These are phyloP conservation scores for Phyllostachys edulis DNA, from an alignment of 176 grass and related monocot species.

Conservation along the genomic window DNA sequence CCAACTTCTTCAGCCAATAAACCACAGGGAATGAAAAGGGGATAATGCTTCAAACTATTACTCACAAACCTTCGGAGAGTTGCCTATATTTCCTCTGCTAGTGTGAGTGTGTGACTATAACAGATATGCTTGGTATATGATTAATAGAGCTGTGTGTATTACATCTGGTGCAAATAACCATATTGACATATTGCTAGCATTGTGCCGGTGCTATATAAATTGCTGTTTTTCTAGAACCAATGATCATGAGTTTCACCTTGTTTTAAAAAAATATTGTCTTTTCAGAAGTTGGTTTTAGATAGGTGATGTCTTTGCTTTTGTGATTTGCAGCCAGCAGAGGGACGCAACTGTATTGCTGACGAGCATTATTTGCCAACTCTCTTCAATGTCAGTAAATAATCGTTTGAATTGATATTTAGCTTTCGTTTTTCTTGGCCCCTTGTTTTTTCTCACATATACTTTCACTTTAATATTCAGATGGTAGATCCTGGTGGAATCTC, in stretches of 20 bases:
- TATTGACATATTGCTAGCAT: conserved; percentile 6
- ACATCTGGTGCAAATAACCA: conserved; percentile 19
- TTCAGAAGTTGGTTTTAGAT: not conserved
- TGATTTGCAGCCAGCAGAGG: conserved; percentile 84
- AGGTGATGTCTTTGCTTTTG: conserved; percentile 29
- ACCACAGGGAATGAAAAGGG: not conserved
- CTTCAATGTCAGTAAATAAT: conserved; percentile 68
- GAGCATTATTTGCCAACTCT: conserved; percentile 98
- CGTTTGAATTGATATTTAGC: conserved; percentile 28
- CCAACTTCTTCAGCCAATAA: conserved; percentile 1
- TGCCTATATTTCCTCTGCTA: conserved; percentile 10
- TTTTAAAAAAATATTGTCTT: not conserved
- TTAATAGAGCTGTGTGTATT: not conserved
- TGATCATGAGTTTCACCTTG: conserved; percentile 20
- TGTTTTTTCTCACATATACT: conserved; percentile 27
- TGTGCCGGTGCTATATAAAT: not conserved
- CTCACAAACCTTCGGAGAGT: conserved; percentile 9
- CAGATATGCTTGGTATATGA: not conserved
- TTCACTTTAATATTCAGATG: conserved; percentile 57
- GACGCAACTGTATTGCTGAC: conserved; percentile 97
- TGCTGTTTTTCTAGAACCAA: not conserved
- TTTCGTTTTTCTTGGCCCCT: not conserved
- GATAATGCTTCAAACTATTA: not conserved
- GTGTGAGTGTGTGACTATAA: not conserved
- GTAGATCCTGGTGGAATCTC: conserved; percentile 88